Evolutionary conservation across 345 rosid genomes (phyloP), one percentile per base, ranked within the genome.

Genomic region (Sonneratia caseolaris): DNA sequence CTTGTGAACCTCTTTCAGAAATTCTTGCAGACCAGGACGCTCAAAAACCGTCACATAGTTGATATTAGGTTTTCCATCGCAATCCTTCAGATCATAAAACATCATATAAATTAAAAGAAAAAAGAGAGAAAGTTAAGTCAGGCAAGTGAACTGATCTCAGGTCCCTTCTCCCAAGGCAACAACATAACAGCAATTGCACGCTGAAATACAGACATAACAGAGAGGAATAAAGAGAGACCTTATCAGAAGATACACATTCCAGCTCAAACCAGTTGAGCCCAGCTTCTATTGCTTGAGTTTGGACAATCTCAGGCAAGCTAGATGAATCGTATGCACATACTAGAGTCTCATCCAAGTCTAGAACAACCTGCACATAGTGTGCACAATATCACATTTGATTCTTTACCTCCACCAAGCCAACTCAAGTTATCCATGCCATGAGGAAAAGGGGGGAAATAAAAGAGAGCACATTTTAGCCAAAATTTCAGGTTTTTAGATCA

Each of bases 331-430:
- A 87, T 19, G 91, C 84, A 81, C 89, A 87, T 5, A 87, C 83
- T 55, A 87, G 77, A 62, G 89, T 87, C 81, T 87, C 91, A 56
- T 87, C 91, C 78, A 87, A 85, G 80, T 87, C 91, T 13, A 87
- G 89, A 75, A 87, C 87, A 37, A 87, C 86, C 91, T 87, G 76
- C 72, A 65, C 32, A 35, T 7, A 11, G 18, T 12, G 12, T 2
- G 7, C 1, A 32, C 66, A 2, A 32, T 5, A 62, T 62, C 5
- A 62, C 6, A 12, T 62, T 9, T 62, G 9, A 32, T 35, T 27
- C 37, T 1, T 62, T 27, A 62, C 18, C 64, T 59, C 12, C 65
- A 42, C 45, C 45, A 35, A 62, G 37, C 37, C 38, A 35, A 62
- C 19, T 62, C 66, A 4, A 62, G 3, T 62, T 27, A 62, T 62